Conservation (phyloP, 192 early-diverging fungal species). For the Umbelopsis sp. region DNA sequence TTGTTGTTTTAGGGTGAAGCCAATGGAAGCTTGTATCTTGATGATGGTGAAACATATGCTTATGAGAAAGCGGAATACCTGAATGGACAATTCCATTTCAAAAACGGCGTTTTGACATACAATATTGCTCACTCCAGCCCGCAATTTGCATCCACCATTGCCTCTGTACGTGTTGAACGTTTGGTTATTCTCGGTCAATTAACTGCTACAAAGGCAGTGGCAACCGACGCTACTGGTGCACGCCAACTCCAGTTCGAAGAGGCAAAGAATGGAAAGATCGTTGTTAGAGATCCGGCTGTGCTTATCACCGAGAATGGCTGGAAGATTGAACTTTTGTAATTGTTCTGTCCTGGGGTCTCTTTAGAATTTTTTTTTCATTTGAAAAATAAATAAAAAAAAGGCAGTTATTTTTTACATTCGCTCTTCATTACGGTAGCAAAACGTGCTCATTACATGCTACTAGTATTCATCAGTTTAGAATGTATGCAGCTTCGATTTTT, state of each 20-base stretch:
- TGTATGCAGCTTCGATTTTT: too few species aligned
- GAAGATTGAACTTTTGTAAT: slow-evolving; percentile 40
- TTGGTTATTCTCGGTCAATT: slow-evolving; percentile 40
- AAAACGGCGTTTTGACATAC: slow-evolving; percentile 40
- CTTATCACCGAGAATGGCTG: slow-evolving; percentile 42
- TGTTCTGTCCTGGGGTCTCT: background rate
- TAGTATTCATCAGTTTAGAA: too few species aligned
- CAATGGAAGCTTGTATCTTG: slow-evolving; percentile 80
- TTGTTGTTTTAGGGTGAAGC: slow-evolving; percentile 56
- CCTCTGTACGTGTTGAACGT: slow-evolving; percentile 44
- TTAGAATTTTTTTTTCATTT: background rate
- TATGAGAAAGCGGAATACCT: slow-evolving; percentile 74
- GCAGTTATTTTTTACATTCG: too few species aligned
- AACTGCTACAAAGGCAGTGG: slow-evolving; percentile 33
- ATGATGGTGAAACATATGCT: slow-evolving; percentile 86
- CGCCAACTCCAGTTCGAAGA: slow-evolving; percentile 38
- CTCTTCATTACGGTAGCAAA: too few species aligned
- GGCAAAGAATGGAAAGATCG: slow-evolving; percentile 30
- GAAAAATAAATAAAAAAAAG: too few species aligned
- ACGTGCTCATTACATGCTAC: too few species aligned
- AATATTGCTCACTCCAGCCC: slow-evolving; percentile 23
- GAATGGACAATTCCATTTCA: slow-evolving; percentile 52
- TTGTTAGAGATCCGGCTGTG: slow-evolving; percentile 50
- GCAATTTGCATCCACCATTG: slow-evolving; percentile 30
- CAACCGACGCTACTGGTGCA: slow-evolving; percentile 31